phyloP scores from a whole-genome alignment of 768 basidiomycete species.

The Pulveroboletus sp. region DNA sequence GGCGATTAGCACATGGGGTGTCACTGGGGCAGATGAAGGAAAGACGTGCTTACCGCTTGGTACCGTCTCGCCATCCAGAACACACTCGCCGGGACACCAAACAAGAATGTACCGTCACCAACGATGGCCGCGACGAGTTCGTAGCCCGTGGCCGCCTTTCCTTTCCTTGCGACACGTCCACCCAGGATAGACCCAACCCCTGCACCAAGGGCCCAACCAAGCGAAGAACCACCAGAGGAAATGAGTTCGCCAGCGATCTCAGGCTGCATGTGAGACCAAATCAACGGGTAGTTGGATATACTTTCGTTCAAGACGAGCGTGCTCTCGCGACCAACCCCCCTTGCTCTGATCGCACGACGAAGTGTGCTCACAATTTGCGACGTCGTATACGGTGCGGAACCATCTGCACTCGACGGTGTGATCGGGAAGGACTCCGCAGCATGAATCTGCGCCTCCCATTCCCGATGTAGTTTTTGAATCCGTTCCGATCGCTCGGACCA shows the following conservation, averaged over 20 bases:
- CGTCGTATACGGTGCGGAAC: conserved; percentile 29
- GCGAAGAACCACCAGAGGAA: conserved; percentile 56
- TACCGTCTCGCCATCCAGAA: conserved; percentile 75
- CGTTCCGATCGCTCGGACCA: conserved; percentile 13
- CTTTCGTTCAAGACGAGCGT: conserved; percentile 58
- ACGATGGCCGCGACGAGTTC: conserved; percentile 59
- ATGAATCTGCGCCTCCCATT: conserved; percentile 26
- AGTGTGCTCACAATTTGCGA: conserved; percentile 49
- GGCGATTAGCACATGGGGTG: too few species aligned
- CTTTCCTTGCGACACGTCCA: conserved; percentile 23
- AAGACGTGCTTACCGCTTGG: conserved; percentile 44
- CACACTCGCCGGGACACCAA: conserved; percentile 58
- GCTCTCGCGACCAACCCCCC: conserved; percentile 33
- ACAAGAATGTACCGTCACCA: conserved; percentile 68
- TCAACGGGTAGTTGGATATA: conserved; percentile 49
- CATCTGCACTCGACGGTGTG: conserved; percentile 15
- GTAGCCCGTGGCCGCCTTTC: conserved; percentile 26
- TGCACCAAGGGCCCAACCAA: conserved; percentile 67
- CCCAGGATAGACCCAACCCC: conserved; percentile 56
- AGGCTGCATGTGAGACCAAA: conserved; percentile 57
- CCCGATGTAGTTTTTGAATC: conserved; percentile 20
- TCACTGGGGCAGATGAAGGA: background rate
- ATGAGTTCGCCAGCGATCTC: conserved; percentile 47
- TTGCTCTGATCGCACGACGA: conserved; percentile 35
- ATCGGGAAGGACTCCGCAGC: conserved; percentile 29